Percentiles rank a stretch among this genome's conserved stretches.
These are phyloP conservation scores for Ambrosia trifida DNA, from an alignment of 129 eudicot species.

Conservation along the genomic window DNA sequence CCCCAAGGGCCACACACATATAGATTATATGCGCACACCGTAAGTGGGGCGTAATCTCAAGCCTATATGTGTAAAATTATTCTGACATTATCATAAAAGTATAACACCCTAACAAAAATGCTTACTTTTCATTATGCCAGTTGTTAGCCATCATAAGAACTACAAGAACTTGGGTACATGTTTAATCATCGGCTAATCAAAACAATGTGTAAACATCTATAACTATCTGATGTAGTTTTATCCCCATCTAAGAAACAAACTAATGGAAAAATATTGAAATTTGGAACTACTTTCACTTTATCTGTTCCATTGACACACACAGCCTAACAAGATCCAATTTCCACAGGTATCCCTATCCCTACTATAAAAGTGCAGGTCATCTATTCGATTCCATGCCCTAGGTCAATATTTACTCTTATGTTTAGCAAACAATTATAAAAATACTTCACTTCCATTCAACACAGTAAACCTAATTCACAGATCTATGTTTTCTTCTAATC, in stretches of 20 bases:
- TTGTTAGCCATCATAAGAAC: not conserved
- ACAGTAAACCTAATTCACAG: not conserved
- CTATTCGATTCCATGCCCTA: slow-evolving; percentile 16
- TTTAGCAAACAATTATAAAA: not conserved
- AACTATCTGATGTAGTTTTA: not conserved
- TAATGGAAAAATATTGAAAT: not conserved
- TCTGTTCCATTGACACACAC: not conserved
- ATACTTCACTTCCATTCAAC: not conserved
- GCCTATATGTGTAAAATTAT: no score
- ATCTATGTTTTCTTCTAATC: not conserved
- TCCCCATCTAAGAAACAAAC: slow-evolving; percentile 15
- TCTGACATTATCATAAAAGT: no score
- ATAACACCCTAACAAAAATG: no score
- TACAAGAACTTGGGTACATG: not conserved
- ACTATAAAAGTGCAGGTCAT: not conserved
- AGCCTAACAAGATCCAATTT: slow-evolving; percentile 3
- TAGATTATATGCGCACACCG: no score
- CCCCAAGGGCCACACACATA: no score
- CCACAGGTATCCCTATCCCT: not conserved
- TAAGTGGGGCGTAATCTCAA: no score
- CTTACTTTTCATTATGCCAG: not conserved
- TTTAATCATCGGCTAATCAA: not conserved
- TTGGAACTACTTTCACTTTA: not conserved
- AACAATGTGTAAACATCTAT: slow-evolving; percentile 10
- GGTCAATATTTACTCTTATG: not conserved